Evolutionary conservation across 768 basidiomycete species (phyloP), one percentile per base, ranked within the genome.

Genomic region (Tulasnella sp.): DNA sequence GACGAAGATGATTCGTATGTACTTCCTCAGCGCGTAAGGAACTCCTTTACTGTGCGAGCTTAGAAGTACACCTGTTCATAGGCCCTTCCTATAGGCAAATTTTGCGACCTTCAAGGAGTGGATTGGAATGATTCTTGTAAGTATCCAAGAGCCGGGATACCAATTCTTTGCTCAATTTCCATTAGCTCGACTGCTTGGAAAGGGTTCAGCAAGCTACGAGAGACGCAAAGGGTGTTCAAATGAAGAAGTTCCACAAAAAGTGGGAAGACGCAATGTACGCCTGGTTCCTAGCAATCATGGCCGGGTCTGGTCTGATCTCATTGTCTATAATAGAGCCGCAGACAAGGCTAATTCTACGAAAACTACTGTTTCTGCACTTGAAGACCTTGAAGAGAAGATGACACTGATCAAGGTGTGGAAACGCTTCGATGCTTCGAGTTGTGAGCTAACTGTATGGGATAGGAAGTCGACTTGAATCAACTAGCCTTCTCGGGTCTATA

Each of bases 201-300:
- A 91, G 91, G 79, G 87, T 92, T 11, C 87, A 87, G 78, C 92
- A 91, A 79, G 88, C 90, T 5, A 88, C 91, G 37, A 96, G 94
- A 84, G 93, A 91, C 80, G 91, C 91, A 12, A 93, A 89, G 81
- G 83, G 87, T 0, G 92, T 93, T 78, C 95, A 97, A 84, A 88
- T 88, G 0, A 92, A 91, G 82, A 92, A 91, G 81, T 83, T 91
- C n/a, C 87, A 95, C 76, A 96, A 94, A 85, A 90, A 88, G 82
- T 83, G 96, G 37, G 94, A 92, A 82, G 86, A 85, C 34, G 82
- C 90, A 37, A 84, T 91, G 92, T 92, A 78, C 71, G 85, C 78
- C 37, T 1, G 37, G 14, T n/a, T 3, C n/a, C 22, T 38, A 52
- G 22, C 52, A 14, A 14, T 2, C 17, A 5, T 25, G 29, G 31